Evolutionary conservation across 495 filamentous ascomycete genomes (phyloP).

Genomic region (Penicillium coprophilum): DNA sequence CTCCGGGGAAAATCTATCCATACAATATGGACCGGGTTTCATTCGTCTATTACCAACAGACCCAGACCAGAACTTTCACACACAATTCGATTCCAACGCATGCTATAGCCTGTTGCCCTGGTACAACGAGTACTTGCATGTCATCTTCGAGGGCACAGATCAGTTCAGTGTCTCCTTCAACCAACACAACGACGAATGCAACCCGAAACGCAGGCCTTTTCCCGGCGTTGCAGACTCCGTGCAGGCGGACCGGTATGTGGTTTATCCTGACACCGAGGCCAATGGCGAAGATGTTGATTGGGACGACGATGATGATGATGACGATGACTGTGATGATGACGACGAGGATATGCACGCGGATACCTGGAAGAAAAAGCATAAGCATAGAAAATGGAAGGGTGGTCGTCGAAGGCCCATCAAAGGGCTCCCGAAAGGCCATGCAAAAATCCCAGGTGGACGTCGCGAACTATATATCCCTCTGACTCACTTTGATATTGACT

Average conservation of each 20-base stretch:
- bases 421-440: not conserved
- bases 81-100: constrained; percentile 53
- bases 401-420: not conserved
- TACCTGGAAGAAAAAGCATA: constrained; percentile 19
- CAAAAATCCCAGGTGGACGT: not conserved
- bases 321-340: constrained; percentile 7
- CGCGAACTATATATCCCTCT: constrained; percentile 71
- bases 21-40: constrained; percentile 48
- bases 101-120: constrained; percentile 63
- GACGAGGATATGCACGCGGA: not conserved
- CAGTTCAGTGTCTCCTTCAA: constrained; percentile 69
- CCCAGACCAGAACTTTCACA: constrained; percentile 68
- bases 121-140: constrained; percentile 60
- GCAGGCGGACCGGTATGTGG: constrained; percentile 62
- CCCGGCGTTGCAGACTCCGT: constrained; percentile 74
- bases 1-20: constrained; percentile 57
- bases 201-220: constrained; percentile 58
- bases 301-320: constrained; percentile 3
- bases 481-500: constrained; percentile 69
- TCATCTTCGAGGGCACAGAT: constrained; percentile 65
- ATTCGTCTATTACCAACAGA: constrained; percentile 64
- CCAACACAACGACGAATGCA: constrained; percentile 67
- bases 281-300: not conserved
- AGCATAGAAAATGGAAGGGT: not conserved
- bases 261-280: constrained; percentile 11